A percentile compares a stretch with the other conserved stretches of the same genome.
These are phyloP conservation scores for Theileria annulata DNA, from an alignment of 169 alveolate genomes.

Conservation along the genomic window DNA sequence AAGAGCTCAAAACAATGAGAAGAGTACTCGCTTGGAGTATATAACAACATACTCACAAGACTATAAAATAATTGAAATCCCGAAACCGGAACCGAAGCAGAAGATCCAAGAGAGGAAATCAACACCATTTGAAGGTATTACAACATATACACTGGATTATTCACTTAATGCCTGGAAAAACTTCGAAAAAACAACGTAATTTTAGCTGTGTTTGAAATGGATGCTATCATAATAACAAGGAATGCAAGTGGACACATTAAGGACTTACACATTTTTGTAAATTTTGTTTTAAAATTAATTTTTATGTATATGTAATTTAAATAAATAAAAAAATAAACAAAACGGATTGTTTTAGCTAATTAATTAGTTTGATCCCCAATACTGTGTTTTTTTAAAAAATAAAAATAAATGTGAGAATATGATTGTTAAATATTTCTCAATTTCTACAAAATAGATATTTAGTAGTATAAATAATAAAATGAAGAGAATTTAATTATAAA, in stretches of 20 bases:
- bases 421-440: not conserved
- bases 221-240: not conserved
- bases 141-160: slow-evolving; percentile 12
- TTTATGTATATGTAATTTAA: not conserved
- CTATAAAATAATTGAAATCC: slow-evolving; percentile 16
- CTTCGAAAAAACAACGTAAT: not conserved
- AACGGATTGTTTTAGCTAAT: not conserved
- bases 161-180: slow-evolving; percentile 16
- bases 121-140: not conserved
- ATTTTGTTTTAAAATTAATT: not conserved
- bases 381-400: not conserved
- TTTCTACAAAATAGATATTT: not conserved
- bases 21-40: slow-evolving; percentile 27
- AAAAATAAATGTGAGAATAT: not conserved
- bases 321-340: not conserved
- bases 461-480: not conserved
- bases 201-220: not conserved
- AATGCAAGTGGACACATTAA: not conserved
- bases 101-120: not conserved
- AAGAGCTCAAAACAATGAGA: not conserved
- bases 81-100: slow-evolving; percentile 1
- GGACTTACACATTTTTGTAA: slow-evolving; percentile 10
- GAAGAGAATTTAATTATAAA: not conserved
- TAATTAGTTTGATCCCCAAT: not conserved
- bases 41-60: slow-evolving; percentile 44